Evolutionary conservation across 257 asterid species (phyloP), one percentile per base, ranked within the genome.

Genomic region (Verbena officinalis): DNA sequence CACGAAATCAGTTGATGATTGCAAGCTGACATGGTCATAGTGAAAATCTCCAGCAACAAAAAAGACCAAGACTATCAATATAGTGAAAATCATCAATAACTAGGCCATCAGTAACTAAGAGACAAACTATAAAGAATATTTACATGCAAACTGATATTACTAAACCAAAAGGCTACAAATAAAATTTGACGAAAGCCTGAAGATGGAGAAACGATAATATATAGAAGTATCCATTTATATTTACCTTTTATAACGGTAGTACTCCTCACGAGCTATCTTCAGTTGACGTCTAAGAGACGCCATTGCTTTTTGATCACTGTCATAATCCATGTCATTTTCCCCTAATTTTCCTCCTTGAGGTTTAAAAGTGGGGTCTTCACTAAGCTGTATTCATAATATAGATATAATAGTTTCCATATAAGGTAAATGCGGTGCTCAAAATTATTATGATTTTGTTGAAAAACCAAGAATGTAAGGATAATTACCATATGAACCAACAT

Each of bases 321-420:
- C 94, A 62, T 85, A 88, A 62, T 85, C 96, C 96, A 85, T 83
- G 61, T 88, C 96, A 74, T 73, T 82, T 83, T 80, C 91, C 59
- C 96, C 93, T 34, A 85, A 75, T 58, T 73, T 83, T 22, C 96
- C 91, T 38, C 96, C 96, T 83, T 85, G 91, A 5, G 91, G 96
- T 76, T 83, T 88, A 50, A 85, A 88, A 45, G 91, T 71, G 17
- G 91, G 82, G 50, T 88, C 96, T 61, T 84, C 91, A 50, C 62
- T 84, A 63, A 85, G 82, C 96, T 85, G 88, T 78, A 72, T 52
- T 55, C 59, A 19, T 59, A 51, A 64, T 46, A 57, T 40, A 42
- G 46, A 70, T 4, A 11, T 31, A 42, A 10, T 31, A 44, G 9
- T 20, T 51, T 40, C 55, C 57, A 24, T 39, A 2, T 20, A 17